A percentile compares a stretch with the other conserved stretches of the same genome.
Conservation (phyloP, 164 flowering plant genomes). For the Macadamia integrifolia region DNA sequence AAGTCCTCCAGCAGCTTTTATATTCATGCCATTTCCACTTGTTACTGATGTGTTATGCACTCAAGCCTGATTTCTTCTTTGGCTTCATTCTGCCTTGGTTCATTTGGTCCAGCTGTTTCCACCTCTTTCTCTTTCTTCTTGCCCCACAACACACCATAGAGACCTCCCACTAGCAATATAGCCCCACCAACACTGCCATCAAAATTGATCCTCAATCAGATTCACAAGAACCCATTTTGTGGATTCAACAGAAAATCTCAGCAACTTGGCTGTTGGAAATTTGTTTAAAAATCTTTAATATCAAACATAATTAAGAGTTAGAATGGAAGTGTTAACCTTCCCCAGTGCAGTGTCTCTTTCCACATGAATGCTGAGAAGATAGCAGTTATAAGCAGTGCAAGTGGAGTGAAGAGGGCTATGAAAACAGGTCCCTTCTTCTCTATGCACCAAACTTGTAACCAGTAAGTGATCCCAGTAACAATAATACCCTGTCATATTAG, state of each 20-base stretch:
- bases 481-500: conserved; percentile 14
- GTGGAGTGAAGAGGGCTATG: conserved; percentile 17
- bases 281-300: background rate
- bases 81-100: conserved; percentile 6
- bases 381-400: conserved; percentile 15
- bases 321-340: conserved; percentile 11
- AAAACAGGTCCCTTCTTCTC: conserved; percentile 28
- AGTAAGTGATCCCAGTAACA: conserved; percentile 7
- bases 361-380: conserved; percentile 16
- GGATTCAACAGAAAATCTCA: no score
- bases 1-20: background rate
- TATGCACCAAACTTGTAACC: conserved; percentile 19
- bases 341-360: conserved; percentile 15
- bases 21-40: background rate
- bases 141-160: conserved; percentile 42
- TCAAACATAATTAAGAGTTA: background rate
- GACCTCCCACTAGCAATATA: conserved; percentile 36
- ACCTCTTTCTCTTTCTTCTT: conserved; percentile 32
- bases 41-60: conserved; percentile 20
- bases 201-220: background rate
- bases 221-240: background rate
- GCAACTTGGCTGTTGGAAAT: no score
- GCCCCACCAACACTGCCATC: conserved; percentile 43
- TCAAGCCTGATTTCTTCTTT: conserved; percentile 21
- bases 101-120: conserved; percentile 2